Evolutionary conservation across 345 rosid genomes (phyloP).

Genomic region (Boechera stricta): DNA sequence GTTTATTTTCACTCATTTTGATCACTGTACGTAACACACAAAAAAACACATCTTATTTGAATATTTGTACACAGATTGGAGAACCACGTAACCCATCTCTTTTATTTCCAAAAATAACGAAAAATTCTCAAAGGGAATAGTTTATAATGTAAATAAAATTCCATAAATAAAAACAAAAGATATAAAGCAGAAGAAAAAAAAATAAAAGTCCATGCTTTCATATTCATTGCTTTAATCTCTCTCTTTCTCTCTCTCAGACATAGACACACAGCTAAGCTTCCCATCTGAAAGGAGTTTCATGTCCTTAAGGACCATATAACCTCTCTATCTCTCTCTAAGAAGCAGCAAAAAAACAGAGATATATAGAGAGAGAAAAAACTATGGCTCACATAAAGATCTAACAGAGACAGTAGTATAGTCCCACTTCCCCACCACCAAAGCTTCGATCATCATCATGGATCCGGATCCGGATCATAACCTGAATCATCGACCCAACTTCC

Average conservation of each 20-base stretch:
- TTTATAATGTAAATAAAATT: slow-evolving; percentile 42
- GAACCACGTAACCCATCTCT: slow-evolving; percentile 37
- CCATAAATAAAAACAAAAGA: slow-evolving; percentile 39
- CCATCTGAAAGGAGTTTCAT: slow-evolving; percentile 59
- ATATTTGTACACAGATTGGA: slow-evolving; percentile 33
- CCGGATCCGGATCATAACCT: slow-evolving; percentile 56
- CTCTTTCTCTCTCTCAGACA: slow-evolving; percentile 37
- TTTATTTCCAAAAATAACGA: slow-evolving; percentile 42
- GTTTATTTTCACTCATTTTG: slow-evolving; percentile 23
- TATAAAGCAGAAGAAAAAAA: slow-evolving; percentile 36
- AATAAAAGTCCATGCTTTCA: slow-evolving; percentile 53
- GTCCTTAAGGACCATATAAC: slow-evolving; percentile 46
- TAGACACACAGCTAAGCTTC: slow-evolving; percentile 53
- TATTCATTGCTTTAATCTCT: slow-evolving; percentile 66
- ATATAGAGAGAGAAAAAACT: slow-evolving; percentile 31
- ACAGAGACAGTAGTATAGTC: slow-evolving; percentile 47
- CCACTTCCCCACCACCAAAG: slow-evolving; percentile 62
- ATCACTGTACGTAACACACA: slow-evolving; percentile 23
- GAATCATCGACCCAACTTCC: slow-evolving; percentile 69
- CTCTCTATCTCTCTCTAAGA: slow-evolving; percentile 33
- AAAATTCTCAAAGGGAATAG: slow-evolving; percentile 40
- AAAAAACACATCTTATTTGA: slow-evolving; percentile 9
- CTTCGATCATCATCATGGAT: slow-evolving; percentile 67
- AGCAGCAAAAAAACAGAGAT: slow-evolving; percentile 28
- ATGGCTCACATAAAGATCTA: slow-evolving; percentile 48